Evolutionary conservation across 106 monocot species (phyloP).

Genomic region (Acanthochlamys bracteata): DNA sequence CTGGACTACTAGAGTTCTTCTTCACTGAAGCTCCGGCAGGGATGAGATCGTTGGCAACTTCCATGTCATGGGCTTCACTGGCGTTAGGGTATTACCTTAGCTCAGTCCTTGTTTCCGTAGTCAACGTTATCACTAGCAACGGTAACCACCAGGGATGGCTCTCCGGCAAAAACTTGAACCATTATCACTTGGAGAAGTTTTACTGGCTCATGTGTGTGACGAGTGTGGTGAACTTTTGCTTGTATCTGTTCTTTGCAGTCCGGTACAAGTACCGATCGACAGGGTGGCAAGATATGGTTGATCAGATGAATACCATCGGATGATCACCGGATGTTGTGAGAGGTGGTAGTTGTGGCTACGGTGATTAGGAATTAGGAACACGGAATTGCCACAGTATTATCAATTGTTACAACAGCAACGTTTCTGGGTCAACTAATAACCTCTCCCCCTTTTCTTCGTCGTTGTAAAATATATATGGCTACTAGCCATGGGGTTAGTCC

Average conservation of each 20-base stretch:
- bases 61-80: constrained; percentile 65
- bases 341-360: not conserved
- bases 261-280: constrained; percentile 54
- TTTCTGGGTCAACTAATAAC: too few species aligned
- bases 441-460: too few species aligned
- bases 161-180: constrained; percentile 42
- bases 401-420: too few species aligned
- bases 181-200: constrained; percentile 57
- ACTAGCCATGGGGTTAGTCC: too few species aligned
- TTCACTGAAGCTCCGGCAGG: constrained; percentile 66
- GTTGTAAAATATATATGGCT: too few species aligned
- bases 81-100: constrained; percentile 85
- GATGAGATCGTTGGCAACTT: constrained; percentile 70
- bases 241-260: constrained; percentile 47
- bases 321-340: not conserved
- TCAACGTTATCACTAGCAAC: constrained; percentile 40
- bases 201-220: constrained; percentile 82
- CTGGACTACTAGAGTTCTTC: constrained; percentile 86
- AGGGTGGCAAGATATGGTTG: constrained; percentile 2
- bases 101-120: constrained; percentile 55
- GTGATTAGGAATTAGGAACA: too few species aligned
- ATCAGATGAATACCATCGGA: not conserved
- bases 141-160: constrained; percentile 41
- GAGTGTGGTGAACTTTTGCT: constrained; percentile 39
- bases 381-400: too few species aligned